phyloP scores from a whole-genome alignment of 345 rosid species.

The Aurinia saxatilis region DNA sequence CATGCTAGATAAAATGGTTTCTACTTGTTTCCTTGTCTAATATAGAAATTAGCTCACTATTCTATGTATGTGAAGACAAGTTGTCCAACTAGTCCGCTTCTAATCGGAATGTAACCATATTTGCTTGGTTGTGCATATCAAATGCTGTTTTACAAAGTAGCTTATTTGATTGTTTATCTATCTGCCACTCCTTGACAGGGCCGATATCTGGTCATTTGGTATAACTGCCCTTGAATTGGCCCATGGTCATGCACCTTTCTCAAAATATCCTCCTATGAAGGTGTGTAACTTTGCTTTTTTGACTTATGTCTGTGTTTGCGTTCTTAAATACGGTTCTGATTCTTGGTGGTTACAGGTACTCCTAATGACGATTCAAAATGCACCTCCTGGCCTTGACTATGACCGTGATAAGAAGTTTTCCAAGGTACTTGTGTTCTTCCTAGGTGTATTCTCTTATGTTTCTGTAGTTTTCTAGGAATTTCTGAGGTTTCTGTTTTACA shows the following conservation, averaged over 20 bases:
- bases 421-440: slow-evolving; percentile 90
- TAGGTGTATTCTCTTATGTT: slow-evolving; percentile 24
- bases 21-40: not conserved
- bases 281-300: slow-evolving; percentile 26
- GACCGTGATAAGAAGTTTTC: slow-evolving; percentile 98
- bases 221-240: slow-evolving; percentile 98
- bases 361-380: slow-evolving; percentile 95
- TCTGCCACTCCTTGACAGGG: slow-evolving; percentile 46
- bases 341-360: slow-evolving; percentile 52
- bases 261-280: slow-evolving; percentile 99
- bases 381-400: slow-evolving; percentile 98
- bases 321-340: not conserved
- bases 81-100: not conserved
- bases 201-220: slow-evolving; percentile 99
- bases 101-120: not conserved
- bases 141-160: not conserved
- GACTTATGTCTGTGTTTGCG: not conserved
- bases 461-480: not conserved
- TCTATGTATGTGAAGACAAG: not conserved
- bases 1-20: not conserved
- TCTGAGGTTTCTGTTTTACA: not conserved
- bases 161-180: slow-evolving; percentile 25
- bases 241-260: slow-evolving; percentile 99
- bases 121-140: not conserved
- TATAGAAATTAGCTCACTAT: not conserved